Evolutionary conservation across 164 flowering plant genomes (phyloP).

Genomic region (Umbilicus rupestris): DNA sequence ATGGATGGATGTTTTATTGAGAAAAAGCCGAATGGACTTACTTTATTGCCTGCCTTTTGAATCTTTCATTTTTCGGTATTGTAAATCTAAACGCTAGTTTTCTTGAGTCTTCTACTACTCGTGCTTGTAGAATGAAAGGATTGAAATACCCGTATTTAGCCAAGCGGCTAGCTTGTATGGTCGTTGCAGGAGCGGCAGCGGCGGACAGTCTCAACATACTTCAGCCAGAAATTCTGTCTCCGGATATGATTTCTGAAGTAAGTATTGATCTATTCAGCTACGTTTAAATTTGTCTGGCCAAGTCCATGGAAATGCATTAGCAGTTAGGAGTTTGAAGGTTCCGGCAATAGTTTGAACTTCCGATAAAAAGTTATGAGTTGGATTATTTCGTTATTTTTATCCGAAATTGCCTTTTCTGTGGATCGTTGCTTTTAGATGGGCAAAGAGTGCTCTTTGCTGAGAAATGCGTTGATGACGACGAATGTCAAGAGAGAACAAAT

Average conservation of each 20-base stretch:
- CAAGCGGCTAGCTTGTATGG: constrained; percentile 87
- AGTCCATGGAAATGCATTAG: no score
- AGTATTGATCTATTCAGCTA: constrained; percentile 8
- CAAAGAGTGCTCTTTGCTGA: constrained; percentile 51
- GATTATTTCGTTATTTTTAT: not conserved
- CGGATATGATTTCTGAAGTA: constrained; percentile 49
- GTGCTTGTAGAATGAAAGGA: constrained; percentile 40
- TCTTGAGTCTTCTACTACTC: not conserved
- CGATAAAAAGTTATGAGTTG: not conserved
- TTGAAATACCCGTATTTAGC: constrained; percentile 81
- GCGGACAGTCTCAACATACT: constrained; percentile 61
- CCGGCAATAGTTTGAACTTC: not conserved
- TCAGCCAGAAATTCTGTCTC: constrained; percentile 56
- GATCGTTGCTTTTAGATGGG: constrained; percentile 40
- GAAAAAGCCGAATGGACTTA: no score
- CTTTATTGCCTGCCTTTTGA: no score
- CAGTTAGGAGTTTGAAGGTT: no score
- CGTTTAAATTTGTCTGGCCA: not conserved
- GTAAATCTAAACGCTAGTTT: not conserved
- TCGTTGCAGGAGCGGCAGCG: constrained; percentile 56
- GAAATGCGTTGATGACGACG: constrained; percentile 33
- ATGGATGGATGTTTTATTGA: no score
- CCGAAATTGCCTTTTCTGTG: not conserved
- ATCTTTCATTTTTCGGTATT: not conserved
- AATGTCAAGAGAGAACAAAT: constrained; percentile 31